Evolutionary conservation across 164 flowering plant genomes (phyloP).

Genomic region (Berberis vulgaris): DNA sequence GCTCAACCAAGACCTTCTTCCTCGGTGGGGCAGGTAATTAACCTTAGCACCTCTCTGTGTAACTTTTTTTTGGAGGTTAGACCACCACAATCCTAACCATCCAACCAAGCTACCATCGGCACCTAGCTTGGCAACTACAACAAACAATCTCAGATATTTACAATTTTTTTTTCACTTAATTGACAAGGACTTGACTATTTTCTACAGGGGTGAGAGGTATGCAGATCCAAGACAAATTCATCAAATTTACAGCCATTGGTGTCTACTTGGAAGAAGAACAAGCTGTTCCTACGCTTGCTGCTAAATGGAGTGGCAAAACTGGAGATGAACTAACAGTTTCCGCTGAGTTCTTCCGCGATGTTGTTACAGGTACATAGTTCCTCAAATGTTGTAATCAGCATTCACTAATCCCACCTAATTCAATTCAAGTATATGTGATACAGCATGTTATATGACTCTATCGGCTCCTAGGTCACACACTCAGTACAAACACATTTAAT

Average conservation of each 20-base stretch:
- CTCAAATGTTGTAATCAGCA: too few species aligned
- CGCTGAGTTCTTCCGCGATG: slow-evolving; percentile 55
- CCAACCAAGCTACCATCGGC: too few species aligned
- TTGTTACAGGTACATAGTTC: slow-evolving; percentile 44
- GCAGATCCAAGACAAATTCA: slow-evolving; percentile 61
- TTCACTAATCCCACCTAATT: too few species aligned
- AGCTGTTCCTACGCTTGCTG: slow-evolving; percentile 47
- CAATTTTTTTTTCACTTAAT: neutral
- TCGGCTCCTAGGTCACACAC: too few species aligned
- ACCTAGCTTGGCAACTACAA: too few species aligned
- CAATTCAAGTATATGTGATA: too few species aligned
- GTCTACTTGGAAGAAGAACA: slow-evolving; percentile 50
- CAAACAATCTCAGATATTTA: neutral
- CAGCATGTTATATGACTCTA: too few species aligned
- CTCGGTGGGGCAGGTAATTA: slow-evolving; percentile 82
- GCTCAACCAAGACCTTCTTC: slow-evolving; percentile 45
- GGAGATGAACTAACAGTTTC: slow-evolving; percentile 49
- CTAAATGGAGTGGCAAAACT: slow-evolving; percentile 63
- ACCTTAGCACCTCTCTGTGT: neutral
- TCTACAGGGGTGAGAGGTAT: slow-evolving; percentile 74
- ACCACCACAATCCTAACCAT: too few species aligned
- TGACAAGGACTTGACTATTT: slow-evolving; percentile 1
- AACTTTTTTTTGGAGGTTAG: neutral
- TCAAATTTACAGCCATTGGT: slow-evolving; percentile 77
- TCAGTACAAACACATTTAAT: too few species aligned